These are phyloP conservation scores for Nemania sp. DNA, from an alignment of 2,329 filamentous ascomycete genomes.

Conservation along the genomic window DNA sequence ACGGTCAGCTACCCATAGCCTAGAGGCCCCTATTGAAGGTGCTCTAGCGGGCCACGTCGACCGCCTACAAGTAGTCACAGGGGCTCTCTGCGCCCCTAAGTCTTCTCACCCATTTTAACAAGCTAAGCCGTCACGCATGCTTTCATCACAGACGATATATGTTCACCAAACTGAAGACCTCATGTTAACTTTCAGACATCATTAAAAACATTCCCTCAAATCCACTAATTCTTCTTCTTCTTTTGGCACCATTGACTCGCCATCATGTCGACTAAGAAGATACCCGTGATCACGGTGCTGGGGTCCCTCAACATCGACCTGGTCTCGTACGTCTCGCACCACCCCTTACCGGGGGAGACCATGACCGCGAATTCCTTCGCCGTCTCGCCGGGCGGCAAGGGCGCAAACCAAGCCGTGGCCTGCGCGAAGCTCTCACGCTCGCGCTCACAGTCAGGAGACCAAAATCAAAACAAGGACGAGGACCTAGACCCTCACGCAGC, in stretches of 20 bases:
- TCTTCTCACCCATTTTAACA: no score
- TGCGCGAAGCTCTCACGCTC: conserved; percentile 77
- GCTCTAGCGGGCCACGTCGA: conserved; percentile 23
- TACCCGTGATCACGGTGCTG: conserved; percentile 72
- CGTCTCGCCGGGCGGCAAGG: conserved; percentile 87
- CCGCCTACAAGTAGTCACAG: no score
- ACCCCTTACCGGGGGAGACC: conserved; percentile 85
- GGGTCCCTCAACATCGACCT: conserved; percentile 96
- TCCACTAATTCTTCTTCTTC: background rate
- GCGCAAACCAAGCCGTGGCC: conserved; percentile 92
- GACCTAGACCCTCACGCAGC: no score
- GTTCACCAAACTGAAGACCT: no score
- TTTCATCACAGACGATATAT: no score
- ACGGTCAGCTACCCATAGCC: conserved; percentile 11
- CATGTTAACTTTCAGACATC: background rate
- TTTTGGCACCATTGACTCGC: background rate
- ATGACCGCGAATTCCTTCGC: conserved; percentile 77
- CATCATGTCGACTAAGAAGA: conserved; percentile 31
- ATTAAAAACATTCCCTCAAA: background rate
- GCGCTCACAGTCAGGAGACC: conserved; percentile 43
- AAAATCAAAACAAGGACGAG: conserved; percentile 29
- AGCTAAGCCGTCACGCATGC: no score
- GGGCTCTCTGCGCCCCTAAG: no score
- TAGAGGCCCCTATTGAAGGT: conserved; percentile 25
- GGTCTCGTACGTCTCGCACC: conserved; percentile 81